phyloP scores from a whole-genome alignment of 1,284 basidiomycete species.

The Neonothopanus nambi region DNA sequence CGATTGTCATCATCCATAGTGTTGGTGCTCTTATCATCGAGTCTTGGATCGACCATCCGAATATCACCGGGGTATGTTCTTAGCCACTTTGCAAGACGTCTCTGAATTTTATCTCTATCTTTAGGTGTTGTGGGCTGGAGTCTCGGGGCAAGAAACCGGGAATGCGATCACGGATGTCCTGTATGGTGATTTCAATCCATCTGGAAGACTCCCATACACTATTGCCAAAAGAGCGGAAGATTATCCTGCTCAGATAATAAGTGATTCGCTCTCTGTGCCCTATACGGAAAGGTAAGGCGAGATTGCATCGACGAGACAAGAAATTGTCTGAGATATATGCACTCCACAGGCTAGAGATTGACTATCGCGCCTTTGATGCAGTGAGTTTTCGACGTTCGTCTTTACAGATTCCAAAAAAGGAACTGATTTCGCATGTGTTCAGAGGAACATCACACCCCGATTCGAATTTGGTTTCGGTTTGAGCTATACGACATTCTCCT shows the following conservation, averaged over 20 bases:
- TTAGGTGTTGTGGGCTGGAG: constrained; percentile 45
- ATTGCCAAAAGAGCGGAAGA: constrained; percentile 53
- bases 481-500: constrained; percentile 54
- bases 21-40: constrained; percentile 51
- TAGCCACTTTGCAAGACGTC: not conserved
- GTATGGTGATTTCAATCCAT: constrained; percentile 52
- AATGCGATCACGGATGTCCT: constrained; percentile 55
- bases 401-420: constrained; percentile 64
- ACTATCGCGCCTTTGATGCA: constrained; percentile 16
- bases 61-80: constrained; percentile 42
- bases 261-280: constrained; percentile 31
- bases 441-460: constrained; percentile 51
- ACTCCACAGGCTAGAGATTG: constrained; percentile 9
- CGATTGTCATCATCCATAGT: constrained; percentile 56
- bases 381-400: constrained; percentile 36
- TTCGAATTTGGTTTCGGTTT: constrained; percentile 67
- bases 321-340: constrained; percentile 35
- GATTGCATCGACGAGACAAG: not conserved
- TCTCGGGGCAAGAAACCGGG: constrained; percentile 65
- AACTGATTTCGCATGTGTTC: constrained; percentile 26
- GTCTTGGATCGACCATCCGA: constrained; percentile 50
- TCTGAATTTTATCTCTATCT: constrained; percentile 1
- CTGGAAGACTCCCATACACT: constrained; percentile 56
- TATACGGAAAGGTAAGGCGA: constrained; percentile 36
- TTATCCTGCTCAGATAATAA: constrained; percentile 41